Conservation (phyloP, 2,329 filamentous ascomycete species). For the Exutisphaerella laricina region DNA sequence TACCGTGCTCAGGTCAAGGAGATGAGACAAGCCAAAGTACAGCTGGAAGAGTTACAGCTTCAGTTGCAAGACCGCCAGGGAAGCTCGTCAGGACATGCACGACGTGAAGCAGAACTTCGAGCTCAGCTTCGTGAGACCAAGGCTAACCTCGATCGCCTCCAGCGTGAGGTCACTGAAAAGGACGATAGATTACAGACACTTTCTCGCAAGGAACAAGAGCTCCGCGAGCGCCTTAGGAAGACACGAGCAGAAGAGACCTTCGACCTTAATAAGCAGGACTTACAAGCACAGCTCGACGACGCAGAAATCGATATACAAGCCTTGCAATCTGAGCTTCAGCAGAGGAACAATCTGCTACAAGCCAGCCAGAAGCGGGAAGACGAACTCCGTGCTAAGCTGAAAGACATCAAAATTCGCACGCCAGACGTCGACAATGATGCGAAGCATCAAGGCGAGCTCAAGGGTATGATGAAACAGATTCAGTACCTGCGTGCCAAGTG, state of each 20-base stretch:
- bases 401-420: slow-evolving; percentile 22
- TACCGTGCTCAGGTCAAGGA: slow-evolving; percentile 34
- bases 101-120: slow-evolving; percentile 39
- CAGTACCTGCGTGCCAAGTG: slow-evolving; percentile 81
- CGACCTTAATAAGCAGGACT: slow-evolving; percentile 36
- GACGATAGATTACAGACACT: slow-evolving; percentile 33
- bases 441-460: slow-evolving; percentile 67
- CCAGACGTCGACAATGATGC: slow-evolving; percentile 45
- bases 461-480: slow-evolving; percentile 82
- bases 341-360: slow-evolving; percentile 29
- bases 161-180: slow-evolving; percentile 41
- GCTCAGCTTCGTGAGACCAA: slow-evolving; percentile 32
- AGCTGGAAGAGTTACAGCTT: slow-evolving; percentile 33
- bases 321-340: slow-evolving; percentile 33
- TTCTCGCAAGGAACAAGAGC: slow-evolving; percentile 40
- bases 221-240: slow-evolving; percentile 30
- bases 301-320: slow-evolving; percentile 38
- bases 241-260: slow-evolving; percentile 26
- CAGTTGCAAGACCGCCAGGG: slow-evolving; percentile 45
- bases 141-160: slow-evolving; percentile 29
- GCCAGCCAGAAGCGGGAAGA: slow-evolving; percentile 30
- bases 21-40: slow-evolving; percentile 28
- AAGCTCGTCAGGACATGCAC: slow-evolving; percentile 32
- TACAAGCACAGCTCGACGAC: slow-evolving; percentile 36
- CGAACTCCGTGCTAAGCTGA: slow-evolving; percentile 33